Conservation (phyloP, 805 yeast species). For the Helenozyma rhizophorensis region DNA sequence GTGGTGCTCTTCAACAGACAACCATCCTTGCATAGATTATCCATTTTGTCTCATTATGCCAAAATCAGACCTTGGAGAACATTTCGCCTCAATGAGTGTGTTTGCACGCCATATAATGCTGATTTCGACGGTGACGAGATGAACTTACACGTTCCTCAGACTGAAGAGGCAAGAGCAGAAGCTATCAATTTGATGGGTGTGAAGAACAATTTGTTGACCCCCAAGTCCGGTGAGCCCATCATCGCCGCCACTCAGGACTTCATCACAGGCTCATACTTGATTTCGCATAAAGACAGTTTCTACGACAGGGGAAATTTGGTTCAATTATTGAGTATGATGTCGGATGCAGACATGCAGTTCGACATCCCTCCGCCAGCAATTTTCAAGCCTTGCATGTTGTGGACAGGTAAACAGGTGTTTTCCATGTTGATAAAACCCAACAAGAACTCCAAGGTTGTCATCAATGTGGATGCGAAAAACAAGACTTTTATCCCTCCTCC, state of each 20-base stretch:
- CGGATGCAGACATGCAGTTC: conserved; percentile 82
- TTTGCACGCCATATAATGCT: conserved; percentile 98
- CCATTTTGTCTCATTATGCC: conserved; percentile 93
- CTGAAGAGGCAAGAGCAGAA: conserved; percentile 98
- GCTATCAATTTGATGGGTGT: conserved; percentile 99
- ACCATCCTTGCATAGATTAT: conserved; percentile 92
- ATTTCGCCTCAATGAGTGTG: conserved; percentile 95
- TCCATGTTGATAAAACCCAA: conserved; percentile 85
- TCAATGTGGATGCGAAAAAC: conserved; percentile 91
- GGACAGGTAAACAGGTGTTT: conserved; percentile 98
- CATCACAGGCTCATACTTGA: conserved; percentile 91
- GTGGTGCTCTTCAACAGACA: conserved; percentile 94
- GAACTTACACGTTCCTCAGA: conserved; percentile 98
- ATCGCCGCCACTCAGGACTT: conserved; percentile 99
- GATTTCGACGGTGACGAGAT: conserved; percentile 99
- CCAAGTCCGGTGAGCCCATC: conserved; percentile 97
- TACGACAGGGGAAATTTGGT: conserved; percentile 82
- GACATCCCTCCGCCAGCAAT: conserved; percentile 96
- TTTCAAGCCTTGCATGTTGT: conserved; percentile 78
- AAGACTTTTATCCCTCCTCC: conserved; percentile 63
- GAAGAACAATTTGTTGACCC: conserved; percentile 88
- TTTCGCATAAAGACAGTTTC: conserved; percentile 90
- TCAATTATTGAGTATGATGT: conserved; percentile 90
- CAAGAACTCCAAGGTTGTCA: conserved; percentile 66
- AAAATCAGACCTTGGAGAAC: conserved; percentile 98